Conservation (phyloP, 2,329 filamentous ascomycete genomes). For the Penicillium brevicompactum region DNA sequence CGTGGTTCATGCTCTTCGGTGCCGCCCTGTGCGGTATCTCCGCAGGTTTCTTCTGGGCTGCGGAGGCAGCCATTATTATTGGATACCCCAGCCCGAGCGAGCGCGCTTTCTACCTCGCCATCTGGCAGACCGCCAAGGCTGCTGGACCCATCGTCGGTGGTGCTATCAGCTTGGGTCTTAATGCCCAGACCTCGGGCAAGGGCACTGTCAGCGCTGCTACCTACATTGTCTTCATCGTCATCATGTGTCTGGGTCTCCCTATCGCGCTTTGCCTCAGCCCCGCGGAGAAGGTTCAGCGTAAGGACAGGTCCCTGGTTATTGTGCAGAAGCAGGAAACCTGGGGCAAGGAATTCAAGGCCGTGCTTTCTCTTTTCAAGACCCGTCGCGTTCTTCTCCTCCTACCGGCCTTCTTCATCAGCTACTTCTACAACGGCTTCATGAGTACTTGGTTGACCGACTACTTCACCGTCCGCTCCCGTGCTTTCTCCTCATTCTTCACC, state of each 20-base stretch:
- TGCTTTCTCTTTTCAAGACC: slow-evolving; percentile 19
- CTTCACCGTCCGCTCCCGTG: slow-evolving; percentile 27
- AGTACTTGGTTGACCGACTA: slow-evolving; percentile 29
- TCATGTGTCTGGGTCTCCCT: slow-evolving; percentile 28
- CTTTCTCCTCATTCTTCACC: slow-evolving; percentile 29
- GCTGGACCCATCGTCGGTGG: slow-evolving; percentile 26
- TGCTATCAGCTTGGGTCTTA: slow-evolving; percentile 26
- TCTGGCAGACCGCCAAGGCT: slow-evolving; percentile 29
- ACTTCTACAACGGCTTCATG: slow-evolving; percentile 33
- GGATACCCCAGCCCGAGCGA: slow-evolving; percentile 40
- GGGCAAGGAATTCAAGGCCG: slow-evolving; percentile 26
- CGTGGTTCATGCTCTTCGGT: slow-evolving; percentile 54
- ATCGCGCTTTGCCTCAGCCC: slow-evolving; percentile 23
- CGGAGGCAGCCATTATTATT: slow-evolving; percentile 51
- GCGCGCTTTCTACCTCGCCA: slow-evolving; percentile 27
- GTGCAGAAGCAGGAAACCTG: slow-evolving; percentile 24
- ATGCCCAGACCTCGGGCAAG: slow-evolving; percentile 16
- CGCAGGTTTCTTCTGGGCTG: slow-evolving; percentile 53
- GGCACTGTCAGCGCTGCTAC: slow-evolving; percentile 23
- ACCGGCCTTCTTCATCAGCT: slow-evolving; percentile 33
- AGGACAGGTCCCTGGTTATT: slow-evolving; percentile 23
- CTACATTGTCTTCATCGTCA: slow-evolving; percentile 27
- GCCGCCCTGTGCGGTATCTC: slow-evolving; percentile 50
- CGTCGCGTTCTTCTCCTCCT: slow-evolving; percentile 26
- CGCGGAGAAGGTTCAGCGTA: slow-evolving; percentile 28